These are phyloP conservation scores for Amanita inopinata DNA, from an alignment of 768 basidiomycete genomes.

Conservation along the genomic window DNA sequence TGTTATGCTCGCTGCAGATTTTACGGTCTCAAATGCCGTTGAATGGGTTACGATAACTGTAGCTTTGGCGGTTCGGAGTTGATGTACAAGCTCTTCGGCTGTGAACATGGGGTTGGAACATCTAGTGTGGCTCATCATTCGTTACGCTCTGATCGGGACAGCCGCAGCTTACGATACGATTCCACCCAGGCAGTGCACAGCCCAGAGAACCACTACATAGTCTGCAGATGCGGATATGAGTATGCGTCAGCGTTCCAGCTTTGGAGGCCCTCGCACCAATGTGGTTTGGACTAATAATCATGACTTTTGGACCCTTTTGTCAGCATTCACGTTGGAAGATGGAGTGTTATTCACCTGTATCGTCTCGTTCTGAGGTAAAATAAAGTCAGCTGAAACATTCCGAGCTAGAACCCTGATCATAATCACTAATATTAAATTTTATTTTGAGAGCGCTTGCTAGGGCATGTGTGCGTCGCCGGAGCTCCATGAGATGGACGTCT, in stretches of 20 bases:
- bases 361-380: constrained; percentile 37
- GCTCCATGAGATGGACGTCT: constrained; percentile 18
- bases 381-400: neutral
- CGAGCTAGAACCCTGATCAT: constrained; percentile 11
- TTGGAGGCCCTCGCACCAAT: constrained; percentile 35
- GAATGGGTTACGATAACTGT: constrained; percentile 37
- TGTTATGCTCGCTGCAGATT: constrained; percentile 25
- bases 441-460: constrained; percentile 37
- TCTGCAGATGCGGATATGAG: constrained; percentile 22
- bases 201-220: constrained; percentile 47
- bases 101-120: constrained; percentile 17
- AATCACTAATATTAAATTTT: constrained; percentile 37
- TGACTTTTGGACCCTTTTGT: constrained; percentile 26
- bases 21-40: constrained; percentile 23
- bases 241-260: neutral
- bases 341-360: constrained; percentile 41
- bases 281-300: constrained; percentile 60
- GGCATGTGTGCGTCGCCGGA: constrained; percentile 35
- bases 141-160: neutral
- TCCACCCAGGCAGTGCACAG: constrained; percentile 45
- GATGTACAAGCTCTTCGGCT: constrained; percentile 41
- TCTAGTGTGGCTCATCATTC: neutral
- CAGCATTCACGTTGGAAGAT: neutral
- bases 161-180: constrained; percentile 39
- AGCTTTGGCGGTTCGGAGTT: constrained; percentile 33